Evolutionary conservation across 495 filamentous ascomycete genomes (phyloP).

Genomic region (Podospora pseudocomata): DNA sequence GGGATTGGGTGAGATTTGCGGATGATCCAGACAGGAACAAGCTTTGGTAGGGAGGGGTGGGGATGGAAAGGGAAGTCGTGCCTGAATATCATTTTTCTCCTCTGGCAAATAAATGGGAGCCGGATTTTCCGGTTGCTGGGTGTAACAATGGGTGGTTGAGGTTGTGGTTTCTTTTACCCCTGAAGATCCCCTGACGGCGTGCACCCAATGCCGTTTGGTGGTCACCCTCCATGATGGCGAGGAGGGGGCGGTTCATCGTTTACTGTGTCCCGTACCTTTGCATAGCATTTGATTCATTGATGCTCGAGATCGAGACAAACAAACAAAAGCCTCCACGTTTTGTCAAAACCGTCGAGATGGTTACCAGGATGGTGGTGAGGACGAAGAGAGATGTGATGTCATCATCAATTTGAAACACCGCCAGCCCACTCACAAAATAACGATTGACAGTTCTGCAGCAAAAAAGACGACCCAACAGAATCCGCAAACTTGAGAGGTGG

Average conservation of each 20-base stretch:
- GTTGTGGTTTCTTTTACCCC: neutral
- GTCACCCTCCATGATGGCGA: no score
- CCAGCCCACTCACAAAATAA: neutral
- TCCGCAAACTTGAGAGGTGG: no score
- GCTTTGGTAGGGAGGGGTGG: neutral
- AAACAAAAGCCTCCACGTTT: no score
- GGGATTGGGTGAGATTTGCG: neutral
- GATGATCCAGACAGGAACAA: neutral
- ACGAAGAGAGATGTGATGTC: neutral
- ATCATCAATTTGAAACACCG: neutral
- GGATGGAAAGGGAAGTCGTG: neutral
- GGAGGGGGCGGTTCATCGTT: neutral
- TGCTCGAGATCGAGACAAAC: no score
- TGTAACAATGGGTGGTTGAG: neutral
- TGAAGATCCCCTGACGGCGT: neutral
- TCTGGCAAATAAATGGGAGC: neutral
- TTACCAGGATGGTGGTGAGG: no score
- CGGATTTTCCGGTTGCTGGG: neutral
- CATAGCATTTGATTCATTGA: no score
- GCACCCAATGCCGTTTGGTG: no score
- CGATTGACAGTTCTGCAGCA: neutral
- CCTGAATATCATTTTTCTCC: neutral
- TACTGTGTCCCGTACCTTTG: no score
- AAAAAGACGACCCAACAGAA: no score
- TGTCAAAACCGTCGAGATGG: no score